phyloP scores from a whole-genome alignment of 2,329 filamentous ascomycete species.

The Pseudogymnoascus sp. region DNA sequence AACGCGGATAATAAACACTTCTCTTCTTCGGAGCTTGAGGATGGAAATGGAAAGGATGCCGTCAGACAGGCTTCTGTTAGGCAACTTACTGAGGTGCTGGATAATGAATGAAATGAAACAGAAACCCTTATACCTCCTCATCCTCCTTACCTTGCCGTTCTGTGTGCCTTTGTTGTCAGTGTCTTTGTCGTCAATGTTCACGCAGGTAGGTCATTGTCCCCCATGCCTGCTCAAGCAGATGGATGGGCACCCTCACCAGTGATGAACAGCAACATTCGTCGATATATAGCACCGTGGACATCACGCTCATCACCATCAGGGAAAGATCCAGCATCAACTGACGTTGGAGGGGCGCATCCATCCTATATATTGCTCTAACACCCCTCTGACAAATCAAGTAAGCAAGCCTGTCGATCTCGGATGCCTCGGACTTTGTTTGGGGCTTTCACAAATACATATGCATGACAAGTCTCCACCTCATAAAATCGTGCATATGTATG shows the following conservation, averaged over 20 bases:
- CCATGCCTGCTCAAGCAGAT: neutral
- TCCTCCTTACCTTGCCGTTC: neutral
- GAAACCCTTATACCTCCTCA: neutral
- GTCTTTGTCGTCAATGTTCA: neutral
- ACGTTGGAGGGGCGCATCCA: neutral
- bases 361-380: neutral
- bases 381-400: constrained; percentile 3
- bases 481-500: neutral
- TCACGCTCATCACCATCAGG: neutral
- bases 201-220: neutral
- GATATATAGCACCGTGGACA: neutral
- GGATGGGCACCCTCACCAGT: too few species aligned
- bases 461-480: neutral
- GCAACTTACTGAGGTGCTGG: neutral
- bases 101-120: constrained; percentile 1
- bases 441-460: neutral
- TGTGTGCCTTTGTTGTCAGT: neutral
- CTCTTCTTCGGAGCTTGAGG: neutral
- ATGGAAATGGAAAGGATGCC: neutral
- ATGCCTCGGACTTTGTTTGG: neutral
- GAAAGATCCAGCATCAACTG: neutral
- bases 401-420: neutral
- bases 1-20: neutral
- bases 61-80: neutral
- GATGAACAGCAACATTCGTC: neutral